Conservation (phyloP, 2,329 filamentous ascomycete species). For the Botryosphaeria dothidea region DNA sequence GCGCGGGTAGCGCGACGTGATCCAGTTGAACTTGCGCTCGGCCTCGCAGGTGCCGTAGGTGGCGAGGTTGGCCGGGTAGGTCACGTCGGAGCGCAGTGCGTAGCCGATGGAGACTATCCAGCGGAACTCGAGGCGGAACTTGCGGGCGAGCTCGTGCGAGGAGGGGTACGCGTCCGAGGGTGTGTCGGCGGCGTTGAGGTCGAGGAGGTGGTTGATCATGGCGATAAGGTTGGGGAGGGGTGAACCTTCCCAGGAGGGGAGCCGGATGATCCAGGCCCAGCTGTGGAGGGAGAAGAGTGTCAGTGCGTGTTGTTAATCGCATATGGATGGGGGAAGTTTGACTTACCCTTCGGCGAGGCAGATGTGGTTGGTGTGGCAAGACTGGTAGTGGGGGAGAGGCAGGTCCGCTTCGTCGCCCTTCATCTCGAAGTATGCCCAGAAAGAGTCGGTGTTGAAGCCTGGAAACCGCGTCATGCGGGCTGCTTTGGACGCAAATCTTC, state of each 20-base stretch:
- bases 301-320: not conserved
- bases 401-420: not conserved
- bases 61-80: not conserved
- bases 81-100: not conserved
- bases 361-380: slow-evolving; percentile 2
- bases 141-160: not conserved
- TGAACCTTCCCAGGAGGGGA: not conserved
- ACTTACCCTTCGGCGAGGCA: not conserved
- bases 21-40: slow-evolving; percentile 1
- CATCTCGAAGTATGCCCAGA: not conserved
- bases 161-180: not conserved
- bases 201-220: slow-evolving; percentile 4
- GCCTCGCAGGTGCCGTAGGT: not conserved
- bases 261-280: not conserved
- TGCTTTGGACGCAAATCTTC: not conserved
- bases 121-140: not conserved
- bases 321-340: not conserved
- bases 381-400: not conserved
- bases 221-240: not conserved
- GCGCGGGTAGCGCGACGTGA: not conserved
- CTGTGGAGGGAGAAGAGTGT: not conserved
- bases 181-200: not conserved
- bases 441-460: not conserved
- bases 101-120: not conserved
- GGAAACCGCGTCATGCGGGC: not conserved